Percentiles rank a stretch among this genome's conserved stretches.
These are phyloP conservation scores for Sugiyamaella pinicola DNA, from an alignment of 1,139 yeast genomes.

Conservation along the genomic window DNA sequence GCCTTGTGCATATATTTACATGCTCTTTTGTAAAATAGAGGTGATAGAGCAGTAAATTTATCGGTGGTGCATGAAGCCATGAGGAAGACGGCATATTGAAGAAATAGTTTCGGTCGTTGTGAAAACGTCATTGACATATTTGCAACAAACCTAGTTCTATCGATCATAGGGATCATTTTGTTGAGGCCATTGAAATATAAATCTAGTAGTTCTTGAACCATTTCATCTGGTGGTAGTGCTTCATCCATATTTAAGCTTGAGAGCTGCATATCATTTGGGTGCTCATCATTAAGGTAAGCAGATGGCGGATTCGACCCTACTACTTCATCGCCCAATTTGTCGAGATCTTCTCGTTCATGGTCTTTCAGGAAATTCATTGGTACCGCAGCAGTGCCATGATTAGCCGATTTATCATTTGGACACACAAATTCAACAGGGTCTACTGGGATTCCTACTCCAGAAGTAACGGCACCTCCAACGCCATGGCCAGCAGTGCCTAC, in stretches of 20 bases:
- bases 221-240: conserved; percentile 34
- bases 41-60: conserved; percentile 26
- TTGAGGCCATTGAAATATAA: conserved; percentile 30
- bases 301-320: neutral
- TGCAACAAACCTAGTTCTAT: conserved; percentile 29
- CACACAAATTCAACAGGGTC: neutral
- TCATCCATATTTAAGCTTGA: conserved; percentile 32
- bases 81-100: conserved; percentile 39
- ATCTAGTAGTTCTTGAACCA: conserved; percentile 32
- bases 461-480: conserved; percentile 3
- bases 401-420: neutral
- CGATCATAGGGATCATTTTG: conserved; percentile 30
- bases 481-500: conserved; percentile 3
- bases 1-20: conserved; percentile 31
- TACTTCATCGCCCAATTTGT: too few relatives aligned
- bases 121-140: conserved; percentile 22
- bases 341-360: neutral
- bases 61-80: conserved; percentile 33
- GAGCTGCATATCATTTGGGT: conserved; percentile 12
- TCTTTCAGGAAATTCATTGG: conserved; percentile 1
- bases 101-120: conserved; percentile 34
- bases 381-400: neutral
- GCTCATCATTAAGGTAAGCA: neutral
- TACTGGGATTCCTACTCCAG: conserved; percentile 11
- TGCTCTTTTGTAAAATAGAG: conserved; percentile 34